Evolutionary conservation across 306 rosid genomes (phyloP).

Genomic region (barrel medic (Medicago truncatula)): MtrunA17r5.0-ANR NC_053049.1:5285501-5286000

Average conservation of each 20-base stretch:
- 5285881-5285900: slow-evolving; percentile 55
- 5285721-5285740: background rate
- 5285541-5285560: slow-evolving; percentile 56
- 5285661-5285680: slow-evolving; percentile 60
- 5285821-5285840: slow-evolving; percentile 84
- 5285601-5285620: slow-evolving; percentile 90
- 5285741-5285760: background rate
- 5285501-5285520: slow-evolving; percentile 73
- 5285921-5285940: slow-evolving; percentile 62
- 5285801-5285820: slow-evolving; percentile 77
- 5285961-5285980: slow-evolving; percentile 92
- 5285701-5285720: slow-evolving; percentile 19
- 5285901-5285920: slow-evolving; percentile 74
- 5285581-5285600: slow-evolving; percentile 79
- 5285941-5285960: slow-evolving; percentile 80
- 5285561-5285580: slow-evolving; percentile 65
- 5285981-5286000: slow-evolving; percentile 94
- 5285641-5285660: slow-evolving; percentile 71
- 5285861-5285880: slow-evolving; percentile 80
- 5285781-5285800: slow-evolving; percentile 67
- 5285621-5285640: slow-evolving; percentile 73
- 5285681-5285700: background rate
- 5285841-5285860: slow-evolving; percentile 80
- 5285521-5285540: slow-evolving; percentile 51
- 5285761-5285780: background rate